Evolutionary conservation across 805 yeast genomes (phyloP), one percentile per base, ranked within the genome.

Genomic region (Komagataella pseudopastoris): DNA sequence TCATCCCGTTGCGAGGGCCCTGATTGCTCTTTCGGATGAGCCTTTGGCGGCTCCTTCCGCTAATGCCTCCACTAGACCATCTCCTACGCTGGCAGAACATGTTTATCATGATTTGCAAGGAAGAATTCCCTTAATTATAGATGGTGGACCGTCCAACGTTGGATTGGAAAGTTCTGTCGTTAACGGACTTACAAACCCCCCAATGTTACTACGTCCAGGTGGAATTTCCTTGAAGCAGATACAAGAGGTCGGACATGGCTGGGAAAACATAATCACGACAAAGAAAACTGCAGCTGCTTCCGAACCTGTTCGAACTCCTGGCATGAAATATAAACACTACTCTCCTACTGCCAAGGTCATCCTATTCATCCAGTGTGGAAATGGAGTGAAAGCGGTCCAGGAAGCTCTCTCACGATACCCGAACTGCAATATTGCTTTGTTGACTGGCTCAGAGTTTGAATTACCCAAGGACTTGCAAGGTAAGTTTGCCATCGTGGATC

Each of bases 11-110:
- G 98, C 98, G 0, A 71, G 99, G 54, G 96, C 98, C 0, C 69
- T 93, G 48, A 89, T 93, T 51, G 85, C 88, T 1, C 60, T 86
- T 10, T 79, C 95, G 51, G 93, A 89, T 56, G 77, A 85, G 1
- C 98, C 99, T 1, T 67, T 93, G 44, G 99, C 99, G 1, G 99
- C 99, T 0, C 99, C 99, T 0, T 88, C 96, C 1, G 99, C 99
- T 2, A 93, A 93, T 65, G 91, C 96, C 1, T 88, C 96, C 1
- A 93, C 99, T 0, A 71, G 88, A 50, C 99, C 99, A 1, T 85
- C 96, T 17, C 96, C 98, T 1, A 93, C 99, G 0, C 60, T 74
- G 39, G 98, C 99, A 0, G 66, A 74, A 7, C 99, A 93, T 63
- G 99, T 93, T 0, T 77, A 68, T 57, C 79, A 80, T 59, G 99